Evolutionary conservation across 768 basidiomycete genomes (phyloP), one percentile per base, ranked within the genome.

Genomic region (Exidia glandulosa): DNA sequence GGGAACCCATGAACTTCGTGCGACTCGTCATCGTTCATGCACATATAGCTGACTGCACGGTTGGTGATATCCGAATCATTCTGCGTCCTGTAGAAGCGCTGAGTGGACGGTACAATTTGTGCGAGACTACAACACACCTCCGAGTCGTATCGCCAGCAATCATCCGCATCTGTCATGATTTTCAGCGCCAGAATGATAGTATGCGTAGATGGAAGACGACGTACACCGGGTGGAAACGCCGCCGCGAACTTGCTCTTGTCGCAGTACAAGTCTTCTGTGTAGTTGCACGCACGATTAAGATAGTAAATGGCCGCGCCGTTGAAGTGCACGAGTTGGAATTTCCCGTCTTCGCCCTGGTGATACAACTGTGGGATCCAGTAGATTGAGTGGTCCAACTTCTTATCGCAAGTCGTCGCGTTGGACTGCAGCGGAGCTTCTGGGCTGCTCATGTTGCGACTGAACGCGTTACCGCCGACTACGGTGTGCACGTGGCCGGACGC

Each of bases 401-500:
- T 54, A 27, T 54, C 50, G 29, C 50, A 54, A 12, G 50, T 54
- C 50, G 50, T 54, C 16, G 25, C 30, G 27, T 27, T 54, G 27
- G 50, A 54, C 4, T 23, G 14, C 25, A 54, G 50, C 25, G 50
- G 25, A 19, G 50, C 50, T 23, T 54, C 50, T 2, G 50, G 50
- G 25, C 12, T 27, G 50, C 50, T 54, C 50, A 54, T 54, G 30
- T 54, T 25, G 50, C 50, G 50, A 23, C 14, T 13, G 60, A 72
- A 69, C n/a, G 60, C 59, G 29, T 65, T 67, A 29, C 62, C 71
- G 32, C 71, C 71, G 12, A 68, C 57, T 32, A 72, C 60, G 25
- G 63, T 63, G 50, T 72, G 71, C 2, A 66, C 64, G 59, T 72
- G 71, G 2, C 47, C 55, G 27, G 64, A 61, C 32, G 69, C 55